phyloP scores from a whole-genome alignment of 148 eudicot genomes.

The Spergularia marina region DNA sequence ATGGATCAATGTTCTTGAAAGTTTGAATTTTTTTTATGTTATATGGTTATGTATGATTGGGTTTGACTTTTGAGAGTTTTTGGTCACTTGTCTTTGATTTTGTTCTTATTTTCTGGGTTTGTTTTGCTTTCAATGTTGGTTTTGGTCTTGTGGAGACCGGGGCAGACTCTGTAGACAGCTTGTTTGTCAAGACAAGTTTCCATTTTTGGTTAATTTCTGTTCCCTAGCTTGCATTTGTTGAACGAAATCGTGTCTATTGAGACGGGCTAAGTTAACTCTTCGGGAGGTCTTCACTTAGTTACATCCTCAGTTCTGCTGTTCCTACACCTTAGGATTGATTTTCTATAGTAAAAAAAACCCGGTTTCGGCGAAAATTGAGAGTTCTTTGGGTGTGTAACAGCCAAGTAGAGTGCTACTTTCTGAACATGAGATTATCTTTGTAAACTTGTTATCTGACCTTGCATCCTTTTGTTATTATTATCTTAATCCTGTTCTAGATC shows the following conservation, averaged over 20 bases:
- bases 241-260: not conserved
- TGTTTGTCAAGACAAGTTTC: not conserved
- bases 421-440: no score
- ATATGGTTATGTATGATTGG: not conserved
- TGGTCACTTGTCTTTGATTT: conserved; percentile 4
- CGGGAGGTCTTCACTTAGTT: not conserved
- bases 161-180: not conserved
- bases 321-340: not conserved
- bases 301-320: not conserved
- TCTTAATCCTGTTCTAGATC: not conserved
- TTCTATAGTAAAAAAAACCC: no score
- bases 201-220: not conserved
- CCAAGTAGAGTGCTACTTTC: no score
- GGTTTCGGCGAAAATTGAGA: not conserved
- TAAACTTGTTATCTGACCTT: not conserved
- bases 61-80: conserved; percentile 8
- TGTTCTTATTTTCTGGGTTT: not conserved
- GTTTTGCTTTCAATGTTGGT: not conserved
- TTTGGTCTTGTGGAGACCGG: not conserved
- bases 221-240: not conserved
- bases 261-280: not conserved
- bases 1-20: not conserved
- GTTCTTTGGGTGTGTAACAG: not conserved
- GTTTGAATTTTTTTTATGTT: no score
- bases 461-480: not conserved